Conservation (phyloP, 1,284 basidiomycete species). For the Pisolithus thermaeus region DNA sequence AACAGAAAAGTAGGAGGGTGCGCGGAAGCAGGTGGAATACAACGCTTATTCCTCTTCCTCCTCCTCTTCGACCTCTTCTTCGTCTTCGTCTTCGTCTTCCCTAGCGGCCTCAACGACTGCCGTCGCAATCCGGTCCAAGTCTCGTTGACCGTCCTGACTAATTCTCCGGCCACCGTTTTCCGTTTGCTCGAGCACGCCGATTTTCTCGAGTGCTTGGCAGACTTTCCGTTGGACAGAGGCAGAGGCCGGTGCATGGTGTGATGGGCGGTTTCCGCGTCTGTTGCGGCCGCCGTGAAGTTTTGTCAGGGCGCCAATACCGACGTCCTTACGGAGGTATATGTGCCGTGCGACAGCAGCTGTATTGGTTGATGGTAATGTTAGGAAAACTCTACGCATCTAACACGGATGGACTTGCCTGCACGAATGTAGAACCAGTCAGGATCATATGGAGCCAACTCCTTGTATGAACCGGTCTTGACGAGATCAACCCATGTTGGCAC, state of each 20-base stretch:
- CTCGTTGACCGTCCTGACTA: conserved; percentile 94
- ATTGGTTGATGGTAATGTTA: not conserved
- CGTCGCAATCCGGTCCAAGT: conserved; percentile 98
- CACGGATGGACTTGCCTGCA: conserved; percentile 56
- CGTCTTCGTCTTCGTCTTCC: conserved; percentile 84
- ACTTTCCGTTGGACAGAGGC: conserved; percentile 87
- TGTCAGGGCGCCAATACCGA: conserved; percentile 92
- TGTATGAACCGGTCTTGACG: conserved; percentile 97
- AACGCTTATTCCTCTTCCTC: conserved; percentile 54
- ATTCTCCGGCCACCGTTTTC: conserved; percentile 95
- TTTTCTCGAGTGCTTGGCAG: conserved; percentile 97
- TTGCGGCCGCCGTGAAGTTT: conserved; percentile 98
- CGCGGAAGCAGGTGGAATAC: conserved; percentile 18
- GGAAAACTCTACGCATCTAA: conserved; percentile 21
- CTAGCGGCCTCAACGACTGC: conserved; percentile 87
- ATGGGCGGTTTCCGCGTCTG: conserved; percentile 91
- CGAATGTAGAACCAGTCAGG: conserved; percentile 99
- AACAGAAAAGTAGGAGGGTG: conserved; percentile 15
- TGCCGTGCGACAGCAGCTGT: conserved; percentile 95
- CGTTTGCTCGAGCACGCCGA: conserved; percentile 93
- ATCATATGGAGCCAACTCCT: conserved; percentile 98
- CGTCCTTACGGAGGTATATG: conserved; percentile 99
- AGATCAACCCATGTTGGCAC: conserved; percentile 99
- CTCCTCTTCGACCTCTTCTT: conserved; percentile 80
- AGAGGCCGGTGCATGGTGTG: conserved; percentile 88